Conservation (phyloP, 345 rosid genomes). For the Acer yangbiense region DNA sequence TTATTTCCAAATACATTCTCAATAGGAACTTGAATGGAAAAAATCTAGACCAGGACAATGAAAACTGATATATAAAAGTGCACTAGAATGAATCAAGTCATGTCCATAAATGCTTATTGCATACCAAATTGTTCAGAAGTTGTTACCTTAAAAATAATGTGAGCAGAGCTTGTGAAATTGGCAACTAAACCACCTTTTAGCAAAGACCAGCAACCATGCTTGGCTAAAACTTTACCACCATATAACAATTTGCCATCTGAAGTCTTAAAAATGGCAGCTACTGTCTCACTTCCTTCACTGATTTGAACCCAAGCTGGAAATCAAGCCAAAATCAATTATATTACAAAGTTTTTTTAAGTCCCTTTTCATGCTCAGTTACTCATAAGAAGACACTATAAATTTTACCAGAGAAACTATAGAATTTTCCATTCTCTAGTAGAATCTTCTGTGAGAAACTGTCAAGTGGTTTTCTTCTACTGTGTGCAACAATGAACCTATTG, state of each 20-base stretch:
- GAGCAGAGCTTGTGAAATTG: conserved; percentile 46
- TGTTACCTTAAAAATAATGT: conserved; percentile 58
- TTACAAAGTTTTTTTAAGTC: too few species aligned
- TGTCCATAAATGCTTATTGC: too few species aligned
- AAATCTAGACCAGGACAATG: background rate
- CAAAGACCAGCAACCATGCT: conserved; percentile 74
- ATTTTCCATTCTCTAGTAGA: conserved; percentile 46
- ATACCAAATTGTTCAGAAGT: too few species aligned
- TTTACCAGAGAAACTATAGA: conserved; percentile 66
- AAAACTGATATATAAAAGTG: background rate
- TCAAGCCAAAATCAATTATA: background rate
- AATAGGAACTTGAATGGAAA: too few species aligned
- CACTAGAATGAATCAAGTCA: background rate
- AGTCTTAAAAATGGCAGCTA: conserved; percentile 46
- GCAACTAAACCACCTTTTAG: conserved; percentile 73
- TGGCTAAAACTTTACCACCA: conserved; percentile 55
- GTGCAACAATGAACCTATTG: conserved; percentile 36
- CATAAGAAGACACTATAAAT: background rate
- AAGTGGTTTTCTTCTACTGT: conserved; percentile 31
- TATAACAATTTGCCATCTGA: conserved; percentile 36
- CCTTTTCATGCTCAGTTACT: too few species aligned
- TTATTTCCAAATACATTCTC: background rate
- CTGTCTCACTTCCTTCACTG: conserved; percentile 40
- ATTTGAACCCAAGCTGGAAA: conserved; percentile 69
- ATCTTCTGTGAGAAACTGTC: conserved; percentile 47